Percentiles rank a stretch among this genome's conserved stretches.
Evolutionary conservation across 1,139 yeast species (phyloP).

Genomic region (Debaryomycetaceae sp.): DNA sequence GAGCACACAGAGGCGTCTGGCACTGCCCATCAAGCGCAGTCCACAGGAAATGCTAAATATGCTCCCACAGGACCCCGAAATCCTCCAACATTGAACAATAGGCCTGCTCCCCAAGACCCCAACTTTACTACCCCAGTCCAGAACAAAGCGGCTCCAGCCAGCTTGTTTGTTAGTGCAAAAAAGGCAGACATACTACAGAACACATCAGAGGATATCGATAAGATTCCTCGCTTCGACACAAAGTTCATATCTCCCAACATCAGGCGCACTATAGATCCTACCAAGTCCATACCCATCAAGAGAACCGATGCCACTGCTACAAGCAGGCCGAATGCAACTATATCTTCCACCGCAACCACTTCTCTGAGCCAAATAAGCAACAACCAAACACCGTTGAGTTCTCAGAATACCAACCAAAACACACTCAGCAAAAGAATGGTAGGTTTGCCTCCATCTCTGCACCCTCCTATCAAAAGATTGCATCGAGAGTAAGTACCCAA

Average conservation of each 20-base stretch:
- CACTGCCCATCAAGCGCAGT: constrained; percentile 5
- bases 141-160: constrained; percentile 7
- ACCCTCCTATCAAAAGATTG: constrained; percentile 13
- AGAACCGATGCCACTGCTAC: constrained; percentile 25
- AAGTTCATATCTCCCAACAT: constrained; percentile 50
- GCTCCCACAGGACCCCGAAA: constrained; percentile 1
- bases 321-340: not conserved
- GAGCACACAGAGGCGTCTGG: constrained; percentile 1
- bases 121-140: constrained; percentile 2
- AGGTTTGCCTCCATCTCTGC: constrained; percentile 34
- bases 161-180: constrained; percentile 57
- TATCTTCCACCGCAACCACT: not conserved
- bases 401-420: not conserved
- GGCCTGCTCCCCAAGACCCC: not conserved
- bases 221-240: constrained; percentile 44
- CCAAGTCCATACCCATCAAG: constrained; percentile 56
- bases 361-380: not conserved
- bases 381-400: not conserved
- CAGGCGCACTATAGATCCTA: constrained; percentile 55
- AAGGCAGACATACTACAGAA: constrained; percentile 52
- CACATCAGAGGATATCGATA: constrained; percentile 34
- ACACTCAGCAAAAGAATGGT: constrained; percentile 24
- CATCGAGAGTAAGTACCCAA: constrained; percentile 13
- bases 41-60: constrained; percentile 7
- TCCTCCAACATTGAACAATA: not conserved